Evolutionary conservation across 768 basidiomycete species (phyloP), one percentile per base, ranked within the genome.

Genomic region (Pleurotus tuber-regium): DNA sequence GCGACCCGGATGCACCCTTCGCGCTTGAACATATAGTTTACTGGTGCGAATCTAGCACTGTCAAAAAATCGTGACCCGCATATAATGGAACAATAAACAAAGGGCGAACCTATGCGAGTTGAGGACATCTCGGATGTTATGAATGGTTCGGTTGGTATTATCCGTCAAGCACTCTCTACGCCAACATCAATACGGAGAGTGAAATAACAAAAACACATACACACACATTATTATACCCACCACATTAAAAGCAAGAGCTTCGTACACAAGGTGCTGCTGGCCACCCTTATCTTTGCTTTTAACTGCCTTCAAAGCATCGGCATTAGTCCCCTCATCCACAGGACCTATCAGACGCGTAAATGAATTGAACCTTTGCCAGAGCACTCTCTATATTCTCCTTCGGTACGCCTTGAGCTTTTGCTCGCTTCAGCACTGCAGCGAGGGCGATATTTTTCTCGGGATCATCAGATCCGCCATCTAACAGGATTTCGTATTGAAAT

Each of bases 311-410:
- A 56, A 44, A 44, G 53, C 21, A 44, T 52, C 23, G 14, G 10
- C 14, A 6, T 40, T 9, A n/a, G n/a, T n/a, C n/a, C n/a, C n/a
- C n/a, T n/a, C n/a, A n/a, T n/a, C n/a, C n/a, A n/a, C n/a, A n/a
- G n/a, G n/a, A n/a, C n/a, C n/a, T n/a, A n/a, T n/a, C n/a, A n/a
- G n/a, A n/a, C n/a, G n/a, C n/a, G n/a, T n/a, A n/a, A n/a, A n/a
- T n/a, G n/a, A n/a, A n/a, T 52, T 62, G 19, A 57, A 82, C 86
- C 69, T 74, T 80, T 38, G 73, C 75, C 41, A 87, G 66, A 0
- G 85, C 79, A 23, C 73, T 81, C 52, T 82, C 82, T 4, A 88
- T 79, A 64, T 86, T 87, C 39, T 85, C 83, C 57, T 78, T 87
- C 10, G 86, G 86, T 8, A 87, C 78, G 26, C 83, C 81, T 43